These are phyloP conservation scores for Talaromyces nanjingensis DNA, from an alignment of 495 filamentous ascomycete genomes.

Conservation along the genomic window DNA sequence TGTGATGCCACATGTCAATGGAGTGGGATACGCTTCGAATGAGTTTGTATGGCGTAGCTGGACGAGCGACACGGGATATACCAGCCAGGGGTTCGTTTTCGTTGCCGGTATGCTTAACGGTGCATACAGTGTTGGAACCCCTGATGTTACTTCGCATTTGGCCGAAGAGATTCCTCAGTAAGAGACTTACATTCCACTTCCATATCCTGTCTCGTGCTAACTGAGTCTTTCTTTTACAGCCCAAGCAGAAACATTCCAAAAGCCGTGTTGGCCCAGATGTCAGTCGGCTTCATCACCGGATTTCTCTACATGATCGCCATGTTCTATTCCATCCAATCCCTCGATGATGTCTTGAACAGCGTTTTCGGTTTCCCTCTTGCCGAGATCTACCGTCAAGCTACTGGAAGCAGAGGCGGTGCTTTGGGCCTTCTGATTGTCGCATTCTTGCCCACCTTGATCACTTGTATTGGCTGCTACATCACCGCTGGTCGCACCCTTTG, in stretches of 20 bases:
- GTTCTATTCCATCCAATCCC: constrained; percentile 43
- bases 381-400: constrained; percentile 74
- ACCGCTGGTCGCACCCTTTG: constrained; percentile 81
- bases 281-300: constrained; percentile 42
- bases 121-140: constrained; percentile 77
- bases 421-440: constrained; percentile 55
- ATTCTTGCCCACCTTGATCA: constrained; percentile 56
- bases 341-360: constrained; percentile 27
- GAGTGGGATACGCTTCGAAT: constrained; percentile 42
- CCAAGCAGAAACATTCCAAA: constrained; percentile 43
- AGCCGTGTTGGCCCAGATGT: constrained; percentile 43
- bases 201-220: not conserved
- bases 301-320: constrained; percentile 46
- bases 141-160: constrained; percentile 68
- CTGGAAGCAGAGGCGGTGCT: constrained; percentile 54
- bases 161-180: constrained; percentile 72
- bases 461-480: constrained; percentile 60
- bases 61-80: constrained; percentile 63
- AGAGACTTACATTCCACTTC: constrained; percentile 1
- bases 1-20: constrained; percentile 56
- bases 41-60: constrained; percentile 57
- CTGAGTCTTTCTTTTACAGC: constrained; percentile 10
- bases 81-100: constrained; percentile 67
- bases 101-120: constrained; percentile 78
- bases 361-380: constrained; percentile 64